A percentile compares a stretch with the other conserved stretches of the same genome.
Evolutionary conservation across 2,329 filamentous ascomycete species (phyloP).

Genomic region (Diplodia corticola): DNA sequence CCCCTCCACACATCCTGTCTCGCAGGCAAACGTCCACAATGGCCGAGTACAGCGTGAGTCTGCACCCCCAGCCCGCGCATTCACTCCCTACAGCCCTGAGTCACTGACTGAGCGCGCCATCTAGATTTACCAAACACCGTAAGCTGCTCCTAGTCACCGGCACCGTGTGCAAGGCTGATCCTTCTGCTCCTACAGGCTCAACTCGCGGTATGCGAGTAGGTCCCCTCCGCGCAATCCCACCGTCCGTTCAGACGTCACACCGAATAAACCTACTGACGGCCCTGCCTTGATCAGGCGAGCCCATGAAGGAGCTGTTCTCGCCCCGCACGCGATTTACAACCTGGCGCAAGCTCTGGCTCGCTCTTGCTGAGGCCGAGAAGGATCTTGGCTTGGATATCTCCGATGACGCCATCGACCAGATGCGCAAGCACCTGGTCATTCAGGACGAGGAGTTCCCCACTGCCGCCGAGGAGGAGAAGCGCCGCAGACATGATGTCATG

Average conservation of each 20-base stretch:
- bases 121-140: conserved; percentile 24
- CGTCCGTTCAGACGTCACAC: neutral
- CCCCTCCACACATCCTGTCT: neutral
- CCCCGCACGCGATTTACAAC: conserved; percentile 71
- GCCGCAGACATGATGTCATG: conserved; percentile 63
- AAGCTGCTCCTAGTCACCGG: neutral
- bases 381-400: conserved; percentile 78
- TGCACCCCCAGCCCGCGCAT: neutral
- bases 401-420: conserved; percentile 57
- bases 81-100: neutral
- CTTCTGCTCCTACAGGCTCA: conserved; percentile 1
- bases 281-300: conserved; percentile 8
- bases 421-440: conserved; percentile 48
- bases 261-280: neutral
- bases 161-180: neutral
- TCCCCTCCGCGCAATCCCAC: neutral
- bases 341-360: conserved; percentile 85
- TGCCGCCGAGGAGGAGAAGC: conserved; percentile 52
- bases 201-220: conserved; percentile 25
- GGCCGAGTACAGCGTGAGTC: conserved; percentile 23
- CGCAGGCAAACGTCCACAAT: neutral
- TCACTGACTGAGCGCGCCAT: neutral
- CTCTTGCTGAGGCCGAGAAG: conserved; percentile 78
- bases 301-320: conserved; percentile 69
- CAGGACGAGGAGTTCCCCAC: conserved; percentile 51